phyloP scores from a whole-genome alignment of 495 filamentous ascomycete species.

The Geoglossum glabrum region DNA sequence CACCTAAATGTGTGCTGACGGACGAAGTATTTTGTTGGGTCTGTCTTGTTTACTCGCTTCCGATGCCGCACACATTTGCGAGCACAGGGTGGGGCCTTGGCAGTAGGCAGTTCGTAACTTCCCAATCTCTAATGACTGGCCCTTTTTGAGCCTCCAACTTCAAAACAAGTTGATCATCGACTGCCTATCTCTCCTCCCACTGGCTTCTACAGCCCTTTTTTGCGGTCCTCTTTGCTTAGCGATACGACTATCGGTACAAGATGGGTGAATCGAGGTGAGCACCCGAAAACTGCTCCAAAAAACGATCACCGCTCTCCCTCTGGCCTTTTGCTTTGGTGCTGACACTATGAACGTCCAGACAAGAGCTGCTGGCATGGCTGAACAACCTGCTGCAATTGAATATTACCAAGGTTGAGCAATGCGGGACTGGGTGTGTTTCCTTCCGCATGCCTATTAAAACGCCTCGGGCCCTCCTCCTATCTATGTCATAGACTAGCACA shows the following conservation, averaged over 20 bases:
- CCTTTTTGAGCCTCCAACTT: background rate
- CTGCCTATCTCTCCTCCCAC: background rate
- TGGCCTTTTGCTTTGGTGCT: background rate
- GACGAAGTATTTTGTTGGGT: background rate
- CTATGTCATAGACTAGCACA: background rate
- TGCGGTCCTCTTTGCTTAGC: background rate
- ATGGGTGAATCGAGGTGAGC: constrained; percentile 3
- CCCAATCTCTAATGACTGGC: background rate
- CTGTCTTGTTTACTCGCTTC: background rate
- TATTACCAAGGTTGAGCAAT: constrained; percentile 96
- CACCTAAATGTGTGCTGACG: too few species aligned
- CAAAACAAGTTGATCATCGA: background rate
- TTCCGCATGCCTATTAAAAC: background rate
- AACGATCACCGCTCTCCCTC: background rate
- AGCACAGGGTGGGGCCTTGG: background rate
- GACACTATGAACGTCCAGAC: constrained; percentile 30
- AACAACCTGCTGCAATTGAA: constrained; percentile 95
- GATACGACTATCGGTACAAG: background rate
- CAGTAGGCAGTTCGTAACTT: background rate
- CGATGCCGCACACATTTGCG: background rate
- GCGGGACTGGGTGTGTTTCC: constrained; percentile 76
- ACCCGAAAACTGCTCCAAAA: background rate
- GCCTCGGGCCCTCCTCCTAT: background rate
- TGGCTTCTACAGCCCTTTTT: background rate
- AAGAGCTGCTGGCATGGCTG: constrained; percentile 90